Evolutionary conservation across 2,329 filamentous ascomycete species (phyloP).

Genomic region (Septoria linicola): DNA sequence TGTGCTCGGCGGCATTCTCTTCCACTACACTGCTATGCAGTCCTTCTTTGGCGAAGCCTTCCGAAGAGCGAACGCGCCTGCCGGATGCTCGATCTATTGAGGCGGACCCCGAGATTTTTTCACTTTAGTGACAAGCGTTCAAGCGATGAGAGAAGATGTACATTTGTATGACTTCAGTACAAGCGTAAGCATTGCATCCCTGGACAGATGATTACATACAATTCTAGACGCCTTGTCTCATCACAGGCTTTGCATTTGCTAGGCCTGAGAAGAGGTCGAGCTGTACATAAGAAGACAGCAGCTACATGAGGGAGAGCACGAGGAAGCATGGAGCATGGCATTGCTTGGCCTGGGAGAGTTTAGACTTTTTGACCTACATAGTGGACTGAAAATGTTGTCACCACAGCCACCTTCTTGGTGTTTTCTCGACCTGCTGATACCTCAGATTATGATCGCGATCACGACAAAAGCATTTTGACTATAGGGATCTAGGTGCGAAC

Average conservation of each 20-base stretch:
- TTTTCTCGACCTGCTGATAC: too few relatives aligned
- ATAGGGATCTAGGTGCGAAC: too few relatives aligned
- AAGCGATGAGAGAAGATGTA: conserved; percentile 5
- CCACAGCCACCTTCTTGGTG: neutral
- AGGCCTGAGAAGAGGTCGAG: conserved; percentile 3
- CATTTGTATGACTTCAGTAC: neutral
- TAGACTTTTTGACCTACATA: neutral
- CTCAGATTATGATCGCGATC: too few relatives aligned
- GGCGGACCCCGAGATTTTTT: neutral
- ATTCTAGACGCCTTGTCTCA: conserved; percentile 5
- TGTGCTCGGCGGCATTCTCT: conserved; percentile 91
- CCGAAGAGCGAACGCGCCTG: conserved; percentile 29
- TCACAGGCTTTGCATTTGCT: conserved; percentile 18
- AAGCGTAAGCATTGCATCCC: conserved; percentile 1
- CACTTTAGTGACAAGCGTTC: conserved; percentile 12
- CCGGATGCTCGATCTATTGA: conserved; percentile 18
- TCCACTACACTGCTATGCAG: conserved; percentile 96
- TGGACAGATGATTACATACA: neutral
- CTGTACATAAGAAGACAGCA: conserved; percentile 13
- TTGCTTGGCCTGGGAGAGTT: conserved; percentile 1
- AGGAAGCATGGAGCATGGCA: conserved; percentile 9
- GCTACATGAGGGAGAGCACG: conserved; percentile 6
- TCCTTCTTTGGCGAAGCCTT: conserved; percentile 72
- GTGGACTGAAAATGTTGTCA: neutral
- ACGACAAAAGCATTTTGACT: too few relatives aligned